These are phyloP conservation scores for Grosmannia penicillata DNA, from an alignment of 2,329 filamentous ascomycete genomes.

Conservation along the genomic window DNA sequence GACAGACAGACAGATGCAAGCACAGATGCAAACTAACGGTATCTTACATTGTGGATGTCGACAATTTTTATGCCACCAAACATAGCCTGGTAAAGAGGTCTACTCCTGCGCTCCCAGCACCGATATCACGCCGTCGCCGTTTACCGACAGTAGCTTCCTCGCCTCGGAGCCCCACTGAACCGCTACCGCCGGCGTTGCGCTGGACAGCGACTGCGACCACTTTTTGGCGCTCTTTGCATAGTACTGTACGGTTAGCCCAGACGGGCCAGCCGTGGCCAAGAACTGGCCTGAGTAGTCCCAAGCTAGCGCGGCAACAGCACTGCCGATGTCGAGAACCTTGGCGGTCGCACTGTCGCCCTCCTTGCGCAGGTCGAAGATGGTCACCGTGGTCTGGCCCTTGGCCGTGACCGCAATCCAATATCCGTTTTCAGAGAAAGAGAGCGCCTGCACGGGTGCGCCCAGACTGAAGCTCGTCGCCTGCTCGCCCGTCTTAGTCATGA, in stretches of 20 bases:
- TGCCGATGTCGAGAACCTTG: slow-evolving; percentile 77
- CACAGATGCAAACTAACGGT: too few species aligned
- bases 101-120: slow-evolving; percentile 45
- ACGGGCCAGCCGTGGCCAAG: slow-evolving; percentile 65
- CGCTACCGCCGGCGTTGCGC: slow-evolving; percentile 56
- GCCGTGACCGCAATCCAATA: slow-evolving; percentile 83
- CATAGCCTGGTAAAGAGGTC: too few species aligned
- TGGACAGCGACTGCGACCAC: slow-evolving; percentile 77
- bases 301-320: slow-evolving; percentile 59
- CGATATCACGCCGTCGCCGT: slow-evolving; percentile 59
- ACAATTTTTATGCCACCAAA: too few species aligned
- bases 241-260: slow-evolving; percentile 74
- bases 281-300: slow-evolving; percentile 98
- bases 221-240: slow-evolving; percentile 76
- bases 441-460: slow-evolving; percentile 53
- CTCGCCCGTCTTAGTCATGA: slow-evolving; percentile 67
- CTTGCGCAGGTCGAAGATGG: slow-evolving; percentile 86
- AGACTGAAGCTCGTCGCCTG: slow-evolving; percentile 60
- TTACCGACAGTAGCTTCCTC: slow-evolving; percentile 59
- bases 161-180: slow-evolving; percentile 67
- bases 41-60: too few species aligned
- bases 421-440: slow-evolving; percentile 91
- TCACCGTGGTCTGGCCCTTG: slow-evolving; percentile 62
- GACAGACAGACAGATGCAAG: too few species aligned
- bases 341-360: slow-evolving; percentile 66